Evolutionary conservation across 768 basidiomycete species (phyloP).

Genomic region (Cystobasidiopsis lactophilus): DNA sequence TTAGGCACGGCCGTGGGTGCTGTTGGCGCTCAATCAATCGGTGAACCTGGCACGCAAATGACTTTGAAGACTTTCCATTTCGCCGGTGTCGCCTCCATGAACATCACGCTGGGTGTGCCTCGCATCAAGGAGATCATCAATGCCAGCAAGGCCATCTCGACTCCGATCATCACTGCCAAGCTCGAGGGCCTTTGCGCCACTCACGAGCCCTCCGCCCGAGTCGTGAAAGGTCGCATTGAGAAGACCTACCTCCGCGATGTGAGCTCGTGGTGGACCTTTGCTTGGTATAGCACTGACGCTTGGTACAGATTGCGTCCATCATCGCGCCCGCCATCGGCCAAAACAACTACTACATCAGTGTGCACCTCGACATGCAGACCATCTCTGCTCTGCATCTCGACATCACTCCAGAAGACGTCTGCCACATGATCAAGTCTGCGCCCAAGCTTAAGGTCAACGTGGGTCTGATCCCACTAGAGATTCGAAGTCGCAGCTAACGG

Average conservation of each 20-base stretch:
- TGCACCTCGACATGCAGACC: conserved; percentile 72
- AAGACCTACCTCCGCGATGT: conserved; percentile 89
- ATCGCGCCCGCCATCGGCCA: conserved; percentile 92
- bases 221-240: conserved; percentile 88
- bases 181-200: conserved; percentile 34
- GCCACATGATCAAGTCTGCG: conserved; percentile 63
- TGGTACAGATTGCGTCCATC: conserved; percentile 54
- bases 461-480: conserved; percentile 31
- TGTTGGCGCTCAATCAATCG: conserved; percentile 95
- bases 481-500: conserved; percentile 5
- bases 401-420: conserved; percentile 73
- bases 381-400: conserved; percentile 72
- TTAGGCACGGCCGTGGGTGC: conserved; percentile 71
- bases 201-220: conserved; percentile 83
- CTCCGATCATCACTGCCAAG: conserved; percentile 93
- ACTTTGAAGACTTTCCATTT: conserved; percentile 99
- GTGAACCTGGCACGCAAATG: conserved; percentile 99
- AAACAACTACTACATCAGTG: conserved; percentile 74
- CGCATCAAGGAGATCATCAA: conserved; percentile 99
- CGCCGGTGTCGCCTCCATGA: conserved; percentile 99
- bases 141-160: conserved; percentile 88
- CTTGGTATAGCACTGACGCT: not conserved
- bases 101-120: conserved; percentile 96
- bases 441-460: conserved; percentile 85
- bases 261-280: conserved; percentile 17